Evolutionary conservation across 768 basidiomycete species (phyloP).

Genomic region (Mycena vitilis): DNA sequence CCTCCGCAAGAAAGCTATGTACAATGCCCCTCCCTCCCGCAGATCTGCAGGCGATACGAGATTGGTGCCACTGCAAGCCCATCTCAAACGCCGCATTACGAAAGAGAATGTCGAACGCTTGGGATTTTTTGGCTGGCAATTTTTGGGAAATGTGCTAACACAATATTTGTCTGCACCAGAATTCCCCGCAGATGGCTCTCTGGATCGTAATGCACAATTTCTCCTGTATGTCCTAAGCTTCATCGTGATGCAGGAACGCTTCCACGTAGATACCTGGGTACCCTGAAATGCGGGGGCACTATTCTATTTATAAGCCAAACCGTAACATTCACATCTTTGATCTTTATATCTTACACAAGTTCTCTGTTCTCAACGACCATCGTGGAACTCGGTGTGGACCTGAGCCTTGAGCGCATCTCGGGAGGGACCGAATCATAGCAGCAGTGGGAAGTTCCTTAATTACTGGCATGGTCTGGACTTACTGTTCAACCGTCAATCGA

Average conservation of each 20-base stretch:
- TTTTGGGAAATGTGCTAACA: neutral
- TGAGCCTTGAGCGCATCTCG: too few relatives aligned
- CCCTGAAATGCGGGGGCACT: neutral
- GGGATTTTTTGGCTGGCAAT: conserved; percentile 11
- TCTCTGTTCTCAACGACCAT: too few relatives aligned
- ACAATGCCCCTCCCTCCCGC: conserved; percentile 6
- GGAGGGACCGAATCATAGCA: too few relatives aligned
- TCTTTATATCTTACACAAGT: too few relatives aligned
- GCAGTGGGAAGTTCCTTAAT: too few relatives aligned
- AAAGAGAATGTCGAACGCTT: conserved; percentile 6
- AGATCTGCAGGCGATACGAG: neutral
- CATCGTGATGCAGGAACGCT: conserved; percentile 4
- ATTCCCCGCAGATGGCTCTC: conserved; percentile 9
- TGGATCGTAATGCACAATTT: conserved; percentile 10
- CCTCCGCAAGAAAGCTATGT: conserved; percentile 3
- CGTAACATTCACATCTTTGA: too few relatives aligned
- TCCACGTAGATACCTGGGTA: conserved; percentile 5
- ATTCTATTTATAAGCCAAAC: too few relatives aligned
- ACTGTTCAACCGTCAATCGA: too few relatives aligned
- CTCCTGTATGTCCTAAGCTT: conserved; percentile 17
- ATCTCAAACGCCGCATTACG: conserved; percentile 7
- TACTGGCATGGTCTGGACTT: too few relatives aligned
- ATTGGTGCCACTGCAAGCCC: neutral
- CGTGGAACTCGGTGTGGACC: too few relatives aligned
- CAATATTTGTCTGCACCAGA: neutral